Base-by-base conservation (phyloP, 208 protist genomes). In the Leishmania turanica region DNA sequence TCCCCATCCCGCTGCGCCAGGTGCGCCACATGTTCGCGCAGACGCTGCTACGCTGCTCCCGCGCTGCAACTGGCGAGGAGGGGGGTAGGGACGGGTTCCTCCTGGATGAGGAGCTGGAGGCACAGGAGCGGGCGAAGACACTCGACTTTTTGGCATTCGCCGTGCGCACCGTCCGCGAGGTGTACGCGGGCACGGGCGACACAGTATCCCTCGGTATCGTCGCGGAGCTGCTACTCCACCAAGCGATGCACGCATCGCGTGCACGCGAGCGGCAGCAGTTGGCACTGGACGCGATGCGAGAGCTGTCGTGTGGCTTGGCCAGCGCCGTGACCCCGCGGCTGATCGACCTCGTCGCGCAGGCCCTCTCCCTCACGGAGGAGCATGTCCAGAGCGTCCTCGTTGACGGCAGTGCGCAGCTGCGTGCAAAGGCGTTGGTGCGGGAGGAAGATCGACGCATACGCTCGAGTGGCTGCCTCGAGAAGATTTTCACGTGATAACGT, bases 1-100 rank as follows among this genome's bases (percentile, higher is more conserved):
- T 96, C 0, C 92, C 92, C 45, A 87, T 96, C 54, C 89, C 92
- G 2, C 62, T 96, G 13, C 87, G 92, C 4, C 90, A 94, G 77
- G 89, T 81, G 51, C 83, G 84, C 0, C 68, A 70, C 21, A 92
- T 92, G 86, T 68, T 90, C 51, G 68, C 86, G 13, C 75, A 81
- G 62, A 78, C 90, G 19, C 81, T 96, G 31, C 56, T 96, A 53
- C 83, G 87, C 1, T 86, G 81, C 45, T 87, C 78, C 31, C 80
- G 72, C 1, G 75, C 68, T 31, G 68, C 79, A 34, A 62, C 27
- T 17, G 62, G 65, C 7, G 56, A 62, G 2, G 81, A 2, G 3
- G 64, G 62, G 8, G 74, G 49, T 21, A n/a, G 64, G 1, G 75
- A 72, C 3, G 72, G 68, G 0, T 89, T 90, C 47, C 68, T 94